Evolutionary conservation across 495 filamentous ascomycete species (phyloP).

Genomic region (Aspergillus bridgeri): DNA sequence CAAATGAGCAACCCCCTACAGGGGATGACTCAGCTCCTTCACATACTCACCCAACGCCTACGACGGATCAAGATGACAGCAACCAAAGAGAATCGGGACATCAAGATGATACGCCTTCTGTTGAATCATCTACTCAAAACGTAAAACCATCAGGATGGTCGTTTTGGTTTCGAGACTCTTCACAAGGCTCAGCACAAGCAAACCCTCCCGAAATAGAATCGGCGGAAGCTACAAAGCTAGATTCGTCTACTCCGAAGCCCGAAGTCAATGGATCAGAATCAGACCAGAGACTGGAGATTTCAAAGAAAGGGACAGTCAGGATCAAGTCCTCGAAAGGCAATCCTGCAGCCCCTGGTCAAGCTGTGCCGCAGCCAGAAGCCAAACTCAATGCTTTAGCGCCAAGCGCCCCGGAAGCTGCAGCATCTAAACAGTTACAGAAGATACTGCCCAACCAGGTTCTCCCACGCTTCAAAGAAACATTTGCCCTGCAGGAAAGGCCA

Average conservation of each 20-base stretch:
- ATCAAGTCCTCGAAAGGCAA: conserved; percentile 46
- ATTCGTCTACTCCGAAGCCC: conserved; percentile 24
- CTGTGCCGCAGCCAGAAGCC: conserved; percentile 36
- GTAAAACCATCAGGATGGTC: conserved; percentile 71
- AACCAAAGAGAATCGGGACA: conserved; percentile 11
- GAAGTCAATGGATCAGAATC: conserved; percentile 20
- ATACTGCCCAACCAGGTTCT: conserved; percentile 61
- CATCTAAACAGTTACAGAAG: conserved; percentile 45
- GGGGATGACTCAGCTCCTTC: conserved; percentile 23
- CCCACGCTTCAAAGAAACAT: conserved; percentile 66
- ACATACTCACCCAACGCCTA: conserved; percentile 11
- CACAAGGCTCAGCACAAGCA: conserved; percentile 37
- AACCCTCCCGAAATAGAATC: conserved; percentile 45
- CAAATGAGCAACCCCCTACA: conserved; percentile 21
- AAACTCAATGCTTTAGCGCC: conserved; percentile 22
- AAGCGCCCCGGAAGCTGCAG: conserved; percentile 37
- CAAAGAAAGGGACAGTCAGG: conserved; percentile 42
- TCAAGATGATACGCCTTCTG: conserved; percentile 14
- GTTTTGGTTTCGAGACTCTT: conserved; percentile 73
- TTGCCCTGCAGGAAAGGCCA: conserved; percentile 60
- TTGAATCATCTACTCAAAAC: conserved; percentile 25
- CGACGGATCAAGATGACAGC: conserved; percentile 13
- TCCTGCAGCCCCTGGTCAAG: conserved; percentile 25
- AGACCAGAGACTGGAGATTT: conserved; percentile 38
- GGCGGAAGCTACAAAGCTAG: conserved; percentile 67